Conservation (phyloP, 345 rosid genomes). For the Salix dunnii region DNA sequence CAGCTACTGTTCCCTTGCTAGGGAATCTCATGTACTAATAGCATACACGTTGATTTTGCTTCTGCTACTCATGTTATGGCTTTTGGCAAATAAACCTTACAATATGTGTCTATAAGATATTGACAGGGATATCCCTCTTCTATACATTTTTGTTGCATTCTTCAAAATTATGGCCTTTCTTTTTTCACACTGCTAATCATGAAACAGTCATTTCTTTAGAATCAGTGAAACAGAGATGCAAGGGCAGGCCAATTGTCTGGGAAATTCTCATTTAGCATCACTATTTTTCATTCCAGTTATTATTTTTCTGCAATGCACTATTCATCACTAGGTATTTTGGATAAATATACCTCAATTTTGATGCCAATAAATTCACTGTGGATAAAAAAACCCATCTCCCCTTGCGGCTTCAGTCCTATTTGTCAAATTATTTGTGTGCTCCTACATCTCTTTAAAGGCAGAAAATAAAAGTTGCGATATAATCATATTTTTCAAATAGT, state of each 20-base stretch:
- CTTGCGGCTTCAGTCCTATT: no score
- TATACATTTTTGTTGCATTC: slow-evolving; percentile 27
- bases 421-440: no score
- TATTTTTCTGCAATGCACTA: background rate
- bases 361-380: no score
- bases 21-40: slow-evolving; percentile 44
- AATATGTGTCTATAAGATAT: slow-evolving; percentile 13
- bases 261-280: background rate
- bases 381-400: no score
- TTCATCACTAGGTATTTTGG: background rate
- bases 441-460: no score
- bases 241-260: background rate
- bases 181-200: background rate
- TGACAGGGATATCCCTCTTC: slow-evolving; percentile 1
- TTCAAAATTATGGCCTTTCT: no score
- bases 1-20: slow-evolving; percentile 49
- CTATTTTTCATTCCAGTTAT: background rate
- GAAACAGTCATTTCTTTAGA: background rate
- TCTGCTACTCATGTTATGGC: slow-evolving; percentile 18
- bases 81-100: slow-evolving; percentile 23
- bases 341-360: no score
- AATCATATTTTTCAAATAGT: no score
- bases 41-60: slow-evolving; percentile 27
- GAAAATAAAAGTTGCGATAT: no score
- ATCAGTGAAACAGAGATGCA: background rate